A percentile compares a stretch with the other conserved stretches of the same genome.
These are phyloP conservation scores for Oenanthe sinensis DNA, from an alignment of 129 eudicot species.

Conservation along the genomic window DNA sequence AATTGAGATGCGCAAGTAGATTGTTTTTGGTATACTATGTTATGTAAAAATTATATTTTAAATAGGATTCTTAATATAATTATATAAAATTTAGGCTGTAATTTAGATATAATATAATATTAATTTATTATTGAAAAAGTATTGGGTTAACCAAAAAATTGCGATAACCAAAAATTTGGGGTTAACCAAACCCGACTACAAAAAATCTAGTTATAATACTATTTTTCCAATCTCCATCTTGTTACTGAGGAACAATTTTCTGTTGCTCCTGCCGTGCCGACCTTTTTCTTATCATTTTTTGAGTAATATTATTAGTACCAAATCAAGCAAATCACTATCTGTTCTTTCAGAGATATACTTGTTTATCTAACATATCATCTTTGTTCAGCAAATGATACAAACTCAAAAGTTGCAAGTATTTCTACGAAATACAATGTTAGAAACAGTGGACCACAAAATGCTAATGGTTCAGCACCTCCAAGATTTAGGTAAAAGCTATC, in stretches of 20 bases:
- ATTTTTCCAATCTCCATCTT: neutral
- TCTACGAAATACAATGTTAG: constrained; percentile 1
- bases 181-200: no score
- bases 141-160: no score
- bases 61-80: no score
- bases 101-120: no score
- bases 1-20: no score
- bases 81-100: no score
- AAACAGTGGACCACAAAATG: constrained; percentile 7
- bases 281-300: neutral
- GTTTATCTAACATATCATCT: neutral
- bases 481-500: constrained; percentile 21
- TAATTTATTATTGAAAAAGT: no score
- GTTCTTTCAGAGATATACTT: neutral
- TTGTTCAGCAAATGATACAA: constrained; percentile 18
- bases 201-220: no score
- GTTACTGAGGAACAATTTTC: neutral
- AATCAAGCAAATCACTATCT: neutral
- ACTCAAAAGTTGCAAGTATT: neutral
- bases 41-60: no score
- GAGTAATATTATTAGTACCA: neutral
- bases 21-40: no score
- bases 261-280: neutral
- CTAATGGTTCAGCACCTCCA: constrained; percentile 21
- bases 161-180: no score